These are phyloP conservation scores for Diplotaxis tenuifolia DNA, from an alignment of 345 rosid genomes.

Conservation along the genomic window DNA sequence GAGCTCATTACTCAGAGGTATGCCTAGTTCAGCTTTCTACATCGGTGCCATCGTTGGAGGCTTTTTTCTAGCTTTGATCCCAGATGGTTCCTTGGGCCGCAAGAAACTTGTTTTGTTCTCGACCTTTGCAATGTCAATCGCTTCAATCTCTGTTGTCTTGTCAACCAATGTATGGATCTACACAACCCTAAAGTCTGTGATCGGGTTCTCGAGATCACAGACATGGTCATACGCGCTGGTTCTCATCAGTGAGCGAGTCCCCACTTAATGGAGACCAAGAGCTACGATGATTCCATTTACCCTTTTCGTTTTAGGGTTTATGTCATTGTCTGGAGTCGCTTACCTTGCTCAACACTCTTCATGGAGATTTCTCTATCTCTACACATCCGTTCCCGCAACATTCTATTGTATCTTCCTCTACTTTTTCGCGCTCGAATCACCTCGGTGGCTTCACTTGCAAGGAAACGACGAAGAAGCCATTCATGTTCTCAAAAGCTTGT, in stretches of 20 bases:
- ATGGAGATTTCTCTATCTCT: constrained; percentile 50
- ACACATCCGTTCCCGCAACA: constrained; percentile 41
- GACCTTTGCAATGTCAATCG: constrained; percentile 43
- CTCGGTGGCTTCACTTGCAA: constrained; percentile 52
- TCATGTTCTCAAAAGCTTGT: constrained; percentile 19
- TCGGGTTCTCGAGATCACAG: constrained; percentile 47
- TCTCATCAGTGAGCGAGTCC: constrained; percentile 43
- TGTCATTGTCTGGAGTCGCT: constrained; percentile 50
- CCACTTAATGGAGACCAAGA: constrained; percentile 45
- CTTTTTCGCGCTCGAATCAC: no score
- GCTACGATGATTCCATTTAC: constrained; percentile 43
- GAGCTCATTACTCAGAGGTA: constrained; percentile 40
- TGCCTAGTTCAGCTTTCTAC: constrained; percentile 61
- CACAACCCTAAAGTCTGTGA: constrained; percentile 39
- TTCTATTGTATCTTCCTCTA: constrained; percentile 33
- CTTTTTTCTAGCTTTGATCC: constrained; percentile 43
- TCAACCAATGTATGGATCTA: constrained; percentile 49
- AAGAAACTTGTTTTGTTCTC: constrained; percentile 36
- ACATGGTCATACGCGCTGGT: constrained; percentile 44
- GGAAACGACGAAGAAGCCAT: constrained; percentile 41
- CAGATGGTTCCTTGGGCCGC: constrained; percentile 42
- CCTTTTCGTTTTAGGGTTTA: constrained; percentile 49
- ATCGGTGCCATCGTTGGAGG: constrained; percentile 57
- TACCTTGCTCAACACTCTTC: constrained; percentile 34
- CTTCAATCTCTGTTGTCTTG: constrained; percentile 37